Conservation (phyloP, 352 stramenopile species). For the Pythium oligandrum region DNA sequence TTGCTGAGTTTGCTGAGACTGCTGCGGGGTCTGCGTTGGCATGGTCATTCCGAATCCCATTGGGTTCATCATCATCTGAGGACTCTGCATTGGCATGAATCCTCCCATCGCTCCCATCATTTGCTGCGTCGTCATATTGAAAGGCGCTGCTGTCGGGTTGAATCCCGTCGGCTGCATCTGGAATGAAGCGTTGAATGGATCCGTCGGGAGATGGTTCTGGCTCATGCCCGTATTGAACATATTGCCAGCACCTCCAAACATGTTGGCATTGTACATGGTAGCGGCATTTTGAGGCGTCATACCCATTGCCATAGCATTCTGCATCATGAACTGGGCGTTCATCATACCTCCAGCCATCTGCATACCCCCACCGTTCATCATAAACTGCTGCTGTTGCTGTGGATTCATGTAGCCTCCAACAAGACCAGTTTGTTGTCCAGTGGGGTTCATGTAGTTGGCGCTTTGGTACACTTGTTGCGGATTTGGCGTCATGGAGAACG, state of each 20-base stretch:
- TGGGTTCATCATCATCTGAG: slow-evolving; percentile 39
- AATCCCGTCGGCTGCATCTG: slow-evolving; percentile 7
- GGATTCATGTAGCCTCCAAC: slow-evolving; percentile 4
- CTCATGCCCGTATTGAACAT: slow-evolving; percentile 10
- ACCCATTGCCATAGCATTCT: slow-evolving; percentile 41
- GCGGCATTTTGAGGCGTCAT: slow-evolving; percentile 14
- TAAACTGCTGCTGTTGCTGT: slow-evolving; percentile 7
- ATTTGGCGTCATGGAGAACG: slow-evolving; percentile 2
- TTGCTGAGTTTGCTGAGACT: slow-evolving; percentile 18
- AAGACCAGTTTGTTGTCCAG: too few species aligned
- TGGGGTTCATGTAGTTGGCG: too few species aligned
- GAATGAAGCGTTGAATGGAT: slow-evolving; percentile 65
- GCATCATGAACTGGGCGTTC: slow-evolving; percentile 62
- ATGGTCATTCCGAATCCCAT: slow-evolving; percentile 31
- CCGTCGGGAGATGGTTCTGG: slow-evolving; percentile 39
- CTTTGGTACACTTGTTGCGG: too few species aligned
- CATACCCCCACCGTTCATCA: slow-evolving; percentile 14
- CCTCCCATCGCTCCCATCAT: slow-evolving; percentile 54
- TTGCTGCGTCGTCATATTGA: slow-evolving; percentile 37
- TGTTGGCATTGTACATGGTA: slow-evolving; percentile 41
- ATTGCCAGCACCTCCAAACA: slow-evolving; percentile 7
- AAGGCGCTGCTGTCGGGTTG: slow-evolving; percentile 23
- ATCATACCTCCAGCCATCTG: slow-evolving; percentile 28
- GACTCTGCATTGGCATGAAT: slow-evolving; percentile 38
- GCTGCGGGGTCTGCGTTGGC: slow-evolving; percentile 15